A percentile compares a stretch with the other conserved stretches of the same genome.
These are phyloP conservation scores for Ascochyta viciae-villosae DNA, from an alignment of 2,329 filamentous ascomycete species.

Conservation along the genomic window DNA sequence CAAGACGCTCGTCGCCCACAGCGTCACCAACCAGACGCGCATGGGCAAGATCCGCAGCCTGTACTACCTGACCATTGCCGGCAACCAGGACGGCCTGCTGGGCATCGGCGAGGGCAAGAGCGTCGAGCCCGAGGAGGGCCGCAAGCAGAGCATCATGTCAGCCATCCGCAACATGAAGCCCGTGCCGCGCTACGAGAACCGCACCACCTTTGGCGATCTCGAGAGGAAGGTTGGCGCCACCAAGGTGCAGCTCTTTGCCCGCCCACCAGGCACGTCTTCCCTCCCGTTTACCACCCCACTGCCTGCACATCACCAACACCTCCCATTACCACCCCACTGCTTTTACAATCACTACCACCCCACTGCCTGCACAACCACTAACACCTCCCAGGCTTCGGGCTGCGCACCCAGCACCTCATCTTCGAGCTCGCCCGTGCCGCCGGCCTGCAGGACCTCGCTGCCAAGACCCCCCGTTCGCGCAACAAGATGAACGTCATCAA, in stretches of 20 bases:
- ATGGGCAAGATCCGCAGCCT: constrained; percentile 86
- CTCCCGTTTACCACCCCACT: background rate
- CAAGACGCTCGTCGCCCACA: constrained; percentile 76
- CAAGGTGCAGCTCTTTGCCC: constrained; percentile 78
- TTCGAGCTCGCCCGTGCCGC: constrained; percentile 91
- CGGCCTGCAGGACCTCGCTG: constrained; percentile 87
- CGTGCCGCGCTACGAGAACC: constrained; percentile 86
- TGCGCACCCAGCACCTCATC: constrained; percentile 88
- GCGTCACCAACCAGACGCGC: constrained; percentile 90
- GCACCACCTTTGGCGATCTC: constrained; percentile 89
- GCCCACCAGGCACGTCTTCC: constrained; percentile 79
- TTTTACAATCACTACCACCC: background rate
- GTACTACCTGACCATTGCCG: constrained; percentile 81
- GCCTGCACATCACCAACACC: too few relatives aligned
- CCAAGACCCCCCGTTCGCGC: constrained; percentile 80
- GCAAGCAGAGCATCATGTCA: constrained; percentile 75
- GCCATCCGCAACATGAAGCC: constrained; percentile 93
- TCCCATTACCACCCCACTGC: too few relatives aligned
- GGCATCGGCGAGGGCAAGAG: constrained; percentile 92
- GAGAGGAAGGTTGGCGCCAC: constrained; percentile 87
- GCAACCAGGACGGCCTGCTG: constrained; percentile 83
- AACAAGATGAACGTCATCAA: constrained; percentile 99
- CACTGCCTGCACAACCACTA: background rate
- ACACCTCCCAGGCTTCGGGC: constrained; percentile 77
- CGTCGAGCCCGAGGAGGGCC: constrained; percentile 72